phyloP scores from a whole-genome alignment of 2,329 filamentous ascomycete species.

The Penicillium hesseltinei region DNA sequence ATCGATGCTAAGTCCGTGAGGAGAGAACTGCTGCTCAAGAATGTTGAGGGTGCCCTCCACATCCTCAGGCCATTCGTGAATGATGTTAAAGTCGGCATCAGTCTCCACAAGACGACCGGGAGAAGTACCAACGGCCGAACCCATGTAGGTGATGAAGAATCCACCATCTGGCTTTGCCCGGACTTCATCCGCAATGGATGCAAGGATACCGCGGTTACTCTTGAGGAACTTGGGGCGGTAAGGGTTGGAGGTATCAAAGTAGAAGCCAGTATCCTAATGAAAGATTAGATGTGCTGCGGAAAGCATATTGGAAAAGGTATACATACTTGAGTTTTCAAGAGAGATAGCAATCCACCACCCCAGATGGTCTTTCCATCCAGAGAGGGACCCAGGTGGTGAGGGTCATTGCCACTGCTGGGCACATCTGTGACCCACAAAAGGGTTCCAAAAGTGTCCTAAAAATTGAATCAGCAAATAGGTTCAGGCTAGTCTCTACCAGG shows the following conservation, averaged over 20 bases:
- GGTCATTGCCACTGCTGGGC: slow-evolving; percentile 58
- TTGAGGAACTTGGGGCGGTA: slow-evolving; percentile 60
- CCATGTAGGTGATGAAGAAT: slow-evolving; percentile 64
- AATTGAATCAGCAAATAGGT: slow-evolving; percentile 2
- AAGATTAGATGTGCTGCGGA: not conserved
- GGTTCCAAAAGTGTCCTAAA: slow-evolving; percentile 58
- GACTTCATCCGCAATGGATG: slow-evolving; percentile 62
- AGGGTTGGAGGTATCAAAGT: slow-evolving; percentile 60
- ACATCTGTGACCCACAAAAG: slow-evolving; percentile 60
- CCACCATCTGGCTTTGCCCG: slow-evolving; percentile 61
- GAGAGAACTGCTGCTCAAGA: slow-evolving; percentile 59
- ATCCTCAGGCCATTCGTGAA: slow-evolving; percentile 62
- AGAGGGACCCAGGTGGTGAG: slow-evolving; percentile 58
- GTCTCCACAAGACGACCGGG: slow-evolving; percentile 62
- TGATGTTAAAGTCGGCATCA: slow-evolving; percentile 58
- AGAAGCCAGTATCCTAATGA: slow-evolving; percentile 58
- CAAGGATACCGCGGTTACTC: slow-evolving; percentile 59
- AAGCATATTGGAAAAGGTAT: too few relatives aligned
- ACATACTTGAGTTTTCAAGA: slow-evolving; percentile 53
- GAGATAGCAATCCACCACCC: slow-evolving; percentile 58
- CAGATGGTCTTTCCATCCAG: slow-evolving; percentile 58
- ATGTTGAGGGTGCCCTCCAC: slow-evolving; percentile 55
- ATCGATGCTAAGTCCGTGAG: slow-evolving; percentile 60
- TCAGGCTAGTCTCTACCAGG: not conserved
- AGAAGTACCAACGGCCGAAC: slow-evolving; percentile 56